phyloP scores from a whole-genome alignment of 2,329 filamentous ascomycete species.

The Fusarium hainanense region DNA sequence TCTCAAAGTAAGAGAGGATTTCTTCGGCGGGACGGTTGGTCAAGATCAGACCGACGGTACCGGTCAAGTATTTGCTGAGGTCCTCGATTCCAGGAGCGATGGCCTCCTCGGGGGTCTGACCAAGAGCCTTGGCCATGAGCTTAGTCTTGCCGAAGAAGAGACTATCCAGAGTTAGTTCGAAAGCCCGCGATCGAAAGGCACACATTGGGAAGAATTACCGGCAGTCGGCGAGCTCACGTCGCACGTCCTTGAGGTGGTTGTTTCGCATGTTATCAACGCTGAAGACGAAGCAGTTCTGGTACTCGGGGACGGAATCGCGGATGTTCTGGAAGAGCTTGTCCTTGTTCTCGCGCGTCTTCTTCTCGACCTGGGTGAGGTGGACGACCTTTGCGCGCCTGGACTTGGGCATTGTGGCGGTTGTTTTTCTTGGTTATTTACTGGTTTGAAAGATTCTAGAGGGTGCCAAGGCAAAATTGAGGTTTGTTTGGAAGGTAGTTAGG shows the following conservation, averaged over 20 bases:
- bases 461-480: neutral
- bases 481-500: neutral
- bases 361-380: conserved; percentile 89
- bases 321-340: conserved; percentile 89
- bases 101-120: conserved; percentile 80
- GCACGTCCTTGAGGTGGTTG: conserved; percentile 91
- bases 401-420: conserved; percentile 79
- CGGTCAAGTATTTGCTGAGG: conserved; percentile 76
- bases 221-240: conserved; percentile 84
- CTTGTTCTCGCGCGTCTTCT: conserved; percentile 94
- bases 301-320: conserved; percentile 84
- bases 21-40: conserved; percentile 78
- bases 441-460: neutral
- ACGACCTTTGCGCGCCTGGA: conserved; percentile 92
- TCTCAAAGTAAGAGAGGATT: conserved; percentile 78
- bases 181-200: neutral
- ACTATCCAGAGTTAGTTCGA: conserved; percentile 57
- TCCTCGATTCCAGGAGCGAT: conserved; percentile 80
- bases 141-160: conserved; percentile 99
- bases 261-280: conserved; percentile 98
- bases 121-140: conserved; percentile 96
- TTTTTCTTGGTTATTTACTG: neutral
- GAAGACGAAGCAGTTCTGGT: conserved; percentile 94
- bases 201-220: conserved; percentile 65
- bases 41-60: conserved; percentile 90